phyloP scores from a whole-genome alignment of 306 rosid genomes.

The Begonia peltatifolia region DNA sequence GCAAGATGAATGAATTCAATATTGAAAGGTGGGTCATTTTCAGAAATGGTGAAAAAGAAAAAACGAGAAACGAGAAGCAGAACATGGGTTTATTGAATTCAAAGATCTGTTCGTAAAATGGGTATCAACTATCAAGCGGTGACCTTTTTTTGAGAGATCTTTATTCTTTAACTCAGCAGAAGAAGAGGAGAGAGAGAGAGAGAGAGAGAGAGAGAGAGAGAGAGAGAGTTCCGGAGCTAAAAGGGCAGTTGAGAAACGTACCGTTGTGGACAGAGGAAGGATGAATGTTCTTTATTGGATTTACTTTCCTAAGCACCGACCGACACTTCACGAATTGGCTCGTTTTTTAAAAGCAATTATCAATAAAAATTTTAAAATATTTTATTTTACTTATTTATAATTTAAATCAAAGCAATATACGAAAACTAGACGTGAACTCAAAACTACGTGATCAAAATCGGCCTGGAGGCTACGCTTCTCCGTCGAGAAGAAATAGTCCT shows the following conservation, averaged over 20 bases:
- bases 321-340: constrained; percentile 5
- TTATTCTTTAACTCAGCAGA: neutral
- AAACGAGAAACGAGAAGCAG: neutral
- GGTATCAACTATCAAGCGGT: constrained; percentile 16
- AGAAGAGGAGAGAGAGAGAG: neutral
- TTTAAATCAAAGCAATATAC: too few relatives aligned
- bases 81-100: constrained; percentile 5
- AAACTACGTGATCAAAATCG: too few relatives aligned
- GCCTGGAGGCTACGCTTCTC: too few relatives aligned
- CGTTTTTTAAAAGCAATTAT: too few relatives aligned
- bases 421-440: too few relatives aligned
- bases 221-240: too few relatives aligned
- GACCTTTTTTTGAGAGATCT: neutral
- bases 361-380: too few relatives aligned
- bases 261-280: constrained; percentile 11
- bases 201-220: neutral
- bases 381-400: too few relatives aligned
- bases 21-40: constrained; percentile 25
- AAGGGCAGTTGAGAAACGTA: neutral
- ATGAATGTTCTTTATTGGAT: constrained; percentile 8
- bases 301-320: constrained; percentile 14
- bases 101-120: constrained; percentile 13
- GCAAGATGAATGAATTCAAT: constrained; percentile 33
- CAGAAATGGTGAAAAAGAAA: constrained; percentile 19
- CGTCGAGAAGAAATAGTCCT: too few relatives aligned